These are phyloP conservation scores for Diddensiella caesifluorescens DNA, from an alignment of 805 yeast genomes.

Conservation along the genomic window DNA sequence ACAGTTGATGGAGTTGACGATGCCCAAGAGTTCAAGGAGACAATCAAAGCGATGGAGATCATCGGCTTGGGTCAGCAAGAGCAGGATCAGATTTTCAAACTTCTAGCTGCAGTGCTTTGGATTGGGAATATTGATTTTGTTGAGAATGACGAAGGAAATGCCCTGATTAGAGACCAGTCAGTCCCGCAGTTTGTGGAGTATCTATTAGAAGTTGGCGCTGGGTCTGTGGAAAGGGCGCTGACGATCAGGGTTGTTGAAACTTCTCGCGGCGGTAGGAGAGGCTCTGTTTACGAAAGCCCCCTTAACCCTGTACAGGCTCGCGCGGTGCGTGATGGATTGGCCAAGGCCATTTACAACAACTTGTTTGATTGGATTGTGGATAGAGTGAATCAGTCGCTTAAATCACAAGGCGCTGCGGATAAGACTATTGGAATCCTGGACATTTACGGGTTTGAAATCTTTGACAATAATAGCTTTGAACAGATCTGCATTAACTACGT, in stretches of 20 bases:
- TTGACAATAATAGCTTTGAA: conserved; percentile 91
- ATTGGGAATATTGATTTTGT: conserved; percentile 84
- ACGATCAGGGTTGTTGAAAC: conserved; percentile 85
- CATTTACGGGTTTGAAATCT: conserved; percentile 94
- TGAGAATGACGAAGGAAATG: conserved; percentile 84
- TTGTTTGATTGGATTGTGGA: conserved; percentile 95
- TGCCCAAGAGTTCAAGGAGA: conserved; percentile 67
- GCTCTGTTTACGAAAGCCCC: conserved; percentile 92
- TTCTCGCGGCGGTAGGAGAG: conserved; percentile 80
- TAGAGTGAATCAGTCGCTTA: conserved; percentile 78
- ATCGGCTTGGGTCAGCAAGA: conserved; percentile 80
- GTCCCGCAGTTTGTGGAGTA: conserved; percentile 96
- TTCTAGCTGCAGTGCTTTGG: conserved; percentile 85
- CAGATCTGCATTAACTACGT: conserved; percentile 94
- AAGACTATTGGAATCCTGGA: conserved; percentile 84
- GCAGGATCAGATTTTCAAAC: conserved; percentile 84
- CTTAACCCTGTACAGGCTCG: conserved; percentile 81
- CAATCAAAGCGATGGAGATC: conserved; percentile 77
- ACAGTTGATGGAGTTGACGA: conserved; percentile 86
- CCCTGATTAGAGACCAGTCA: conserved; percentile 73
- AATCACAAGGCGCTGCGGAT: conserved; percentile 45
- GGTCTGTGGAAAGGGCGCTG: conserved; percentile 58
- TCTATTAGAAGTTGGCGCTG: conserved; percentile 71
- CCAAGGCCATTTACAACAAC: conserved; percentile 89
- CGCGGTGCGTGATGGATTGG: conserved; percentile 91